phyloP scores from a whole-genome alignment of 2,329 filamentous ascomycete genomes.

The Dryadomyces sulphureus region DNA sequence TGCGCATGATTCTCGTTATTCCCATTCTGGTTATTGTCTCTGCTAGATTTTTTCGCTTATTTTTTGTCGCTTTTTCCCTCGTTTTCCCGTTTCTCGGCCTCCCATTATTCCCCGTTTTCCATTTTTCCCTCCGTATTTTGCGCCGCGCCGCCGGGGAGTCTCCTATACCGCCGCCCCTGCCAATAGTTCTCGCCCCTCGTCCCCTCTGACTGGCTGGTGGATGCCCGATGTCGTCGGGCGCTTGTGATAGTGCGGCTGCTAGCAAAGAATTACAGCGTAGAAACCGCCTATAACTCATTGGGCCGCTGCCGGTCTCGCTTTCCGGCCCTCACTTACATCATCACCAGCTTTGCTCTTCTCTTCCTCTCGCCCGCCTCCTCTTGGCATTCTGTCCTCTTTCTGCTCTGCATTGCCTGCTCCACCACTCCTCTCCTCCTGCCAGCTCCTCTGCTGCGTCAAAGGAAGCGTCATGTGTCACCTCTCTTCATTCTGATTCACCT shows the following conservation, averaged over 20 bases:
- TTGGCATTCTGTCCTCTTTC: background rate
- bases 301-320: background rate
- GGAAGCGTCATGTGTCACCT: background rate
- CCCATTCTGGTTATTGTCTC: background rate
- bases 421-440: background rate
- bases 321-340: background rate
- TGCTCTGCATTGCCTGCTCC: background rate
- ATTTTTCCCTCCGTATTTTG: no score
- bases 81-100: background rate
- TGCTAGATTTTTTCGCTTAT: background rate
- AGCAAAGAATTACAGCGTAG: no score
- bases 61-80: background rate
- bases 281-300: background rate
- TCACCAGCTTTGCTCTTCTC: background rate
- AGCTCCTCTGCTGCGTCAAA: background rate
- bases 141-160: background rate
- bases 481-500: background rate
- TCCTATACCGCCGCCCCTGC: background rate
- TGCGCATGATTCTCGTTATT: no score
- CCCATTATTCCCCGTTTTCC: no score
- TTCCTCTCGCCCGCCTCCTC: background rate
- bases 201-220: background rate
- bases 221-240: conserved; percentile 3
- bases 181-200: background rate
- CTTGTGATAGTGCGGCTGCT: background rate